phyloP scores from a whole-genome alignment of 345 rosid species.

The Clarkia xantiana region DNA sequence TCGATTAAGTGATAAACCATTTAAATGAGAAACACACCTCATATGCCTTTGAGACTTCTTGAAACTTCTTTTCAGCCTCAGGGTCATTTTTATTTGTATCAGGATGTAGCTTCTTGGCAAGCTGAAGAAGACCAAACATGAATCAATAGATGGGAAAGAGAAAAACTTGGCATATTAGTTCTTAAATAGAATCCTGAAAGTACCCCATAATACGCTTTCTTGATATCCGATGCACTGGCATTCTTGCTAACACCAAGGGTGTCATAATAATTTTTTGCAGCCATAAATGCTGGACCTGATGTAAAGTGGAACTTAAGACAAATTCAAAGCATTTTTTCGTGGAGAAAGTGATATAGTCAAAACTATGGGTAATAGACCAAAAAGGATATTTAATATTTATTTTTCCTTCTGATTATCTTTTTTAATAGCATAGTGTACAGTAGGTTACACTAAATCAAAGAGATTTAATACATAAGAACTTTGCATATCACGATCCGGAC shows the following conservation, averaged over 20 bases:
- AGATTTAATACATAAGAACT: no score
- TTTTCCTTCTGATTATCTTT: no score
- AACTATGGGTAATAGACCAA: no score
- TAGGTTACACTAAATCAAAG: no score
- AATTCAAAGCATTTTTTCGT: background rate
- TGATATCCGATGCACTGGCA: constrained; percentile 66
- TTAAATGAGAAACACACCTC: constrained; percentile 36
- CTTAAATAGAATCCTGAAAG: constrained; percentile 2
- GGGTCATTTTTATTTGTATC: constrained; percentile 96
- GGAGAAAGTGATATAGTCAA: no score
- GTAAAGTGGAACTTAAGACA: background rate
- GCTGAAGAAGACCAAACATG: constrained; percentile 23
- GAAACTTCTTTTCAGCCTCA: constrained; percentile 95
- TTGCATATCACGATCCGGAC: no score
- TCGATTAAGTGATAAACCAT: background rate
- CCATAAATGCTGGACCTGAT: constrained; percentile 33
- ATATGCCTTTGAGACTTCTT: constrained; percentile 88
- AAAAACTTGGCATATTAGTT: background rate
- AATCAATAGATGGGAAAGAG: no score
- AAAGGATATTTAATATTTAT: no score
- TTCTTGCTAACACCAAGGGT: constrained; percentile 74
- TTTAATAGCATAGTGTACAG: no score
- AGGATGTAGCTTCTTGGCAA: constrained; percentile 93
- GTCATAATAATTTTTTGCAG: constrained; percentile 61
- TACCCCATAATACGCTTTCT: constrained; percentile 95